These are phyloP conservation scores for Fonsecaea pedrosoi DNA, from an alignment of 2,329 filamentous ascomycete genomes.

Conservation along the genomic window DNA sequence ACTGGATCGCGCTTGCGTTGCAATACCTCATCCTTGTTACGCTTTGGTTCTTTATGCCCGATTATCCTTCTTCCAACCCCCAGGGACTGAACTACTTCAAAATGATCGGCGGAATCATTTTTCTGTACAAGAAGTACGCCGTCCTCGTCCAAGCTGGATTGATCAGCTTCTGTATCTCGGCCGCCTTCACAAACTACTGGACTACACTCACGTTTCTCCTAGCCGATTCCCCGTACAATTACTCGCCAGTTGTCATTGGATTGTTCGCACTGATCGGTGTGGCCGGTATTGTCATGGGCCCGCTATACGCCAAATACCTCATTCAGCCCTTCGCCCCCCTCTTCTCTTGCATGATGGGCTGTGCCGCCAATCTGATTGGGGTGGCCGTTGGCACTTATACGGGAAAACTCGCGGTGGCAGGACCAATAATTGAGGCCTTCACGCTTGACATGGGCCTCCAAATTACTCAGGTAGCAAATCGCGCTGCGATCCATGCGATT, in stretches of 20 bases:
- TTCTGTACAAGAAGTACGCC: constrained; percentile 69
- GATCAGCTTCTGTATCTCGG: constrained; percentile 67
- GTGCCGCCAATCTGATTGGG: constrained; percentile 65
- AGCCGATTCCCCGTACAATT: constrained; percentile 71
- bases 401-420: constrained; percentile 70
- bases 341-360: constrained; percentile 69
- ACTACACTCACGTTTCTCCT: constrained; percentile 82
- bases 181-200: constrained; percentile 72
- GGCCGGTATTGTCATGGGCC: constrained; percentile 69
- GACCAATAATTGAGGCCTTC: constrained; percentile 74
- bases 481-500: constrained; percentile 72
- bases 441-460: constrained; percentile 75
- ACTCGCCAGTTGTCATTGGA: constrained; percentile 71
- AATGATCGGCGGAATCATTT: constrained; percentile 70
- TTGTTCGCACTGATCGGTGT: constrained; percentile 81
- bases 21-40: constrained; percentile 71
- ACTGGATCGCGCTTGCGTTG: constrained; percentile 76
- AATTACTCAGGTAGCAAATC: constrained; percentile 75
- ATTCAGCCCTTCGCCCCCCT: constrained; percentile 71
- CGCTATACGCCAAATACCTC: constrained; percentile 72
- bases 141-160: constrained; percentile 73
- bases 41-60: constrained; percentile 77
- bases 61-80: constrained; percentile 78
- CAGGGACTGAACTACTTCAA: constrained; percentile 49
- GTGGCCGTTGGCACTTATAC: constrained; percentile 72